phyloP scores from a whole-genome alignment of 257 asterid genomes.

The Coffea eugenioides region DNA sequence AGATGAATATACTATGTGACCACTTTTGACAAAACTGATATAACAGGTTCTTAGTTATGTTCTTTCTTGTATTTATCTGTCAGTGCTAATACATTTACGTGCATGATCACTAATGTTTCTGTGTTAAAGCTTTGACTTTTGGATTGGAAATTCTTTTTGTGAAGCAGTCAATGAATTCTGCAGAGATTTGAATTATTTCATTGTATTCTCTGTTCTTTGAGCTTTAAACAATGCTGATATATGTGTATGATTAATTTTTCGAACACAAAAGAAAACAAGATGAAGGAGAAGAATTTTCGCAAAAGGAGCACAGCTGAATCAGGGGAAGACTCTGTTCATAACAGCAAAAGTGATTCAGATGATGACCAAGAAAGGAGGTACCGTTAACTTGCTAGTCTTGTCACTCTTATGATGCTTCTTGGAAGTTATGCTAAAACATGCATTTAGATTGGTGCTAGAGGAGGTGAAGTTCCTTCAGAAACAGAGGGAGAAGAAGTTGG shows the following conservation, averaged over 20 bases:
- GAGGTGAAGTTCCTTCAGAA: conserved; percentile 94
- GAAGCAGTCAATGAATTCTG: neutral
- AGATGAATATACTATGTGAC: too few species aligned
- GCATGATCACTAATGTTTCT: neutral
- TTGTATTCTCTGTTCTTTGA: neutral
- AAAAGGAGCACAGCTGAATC: conserved; percentile 54
- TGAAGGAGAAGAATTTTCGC: conserved; percentile 77
- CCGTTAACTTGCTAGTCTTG: neutral
- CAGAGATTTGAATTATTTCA: neutral
- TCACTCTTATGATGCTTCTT: neutral
- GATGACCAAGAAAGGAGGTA: conserved; percentile 45
- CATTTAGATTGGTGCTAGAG: conserved; percentile 56
- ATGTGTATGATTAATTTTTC: neutral
- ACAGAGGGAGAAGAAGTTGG: conserved; percentile 82
- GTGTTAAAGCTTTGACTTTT: neutral
- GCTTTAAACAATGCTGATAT: neutral
- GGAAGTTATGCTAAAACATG: neutral
- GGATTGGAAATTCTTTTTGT: neutral
- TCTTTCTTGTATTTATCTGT: neutral
- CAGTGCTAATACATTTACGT: too few species aligned
- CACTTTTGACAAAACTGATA: neutral
- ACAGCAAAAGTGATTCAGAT: conserved; percentile 11
- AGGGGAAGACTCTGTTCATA: conserved; percentile 32
- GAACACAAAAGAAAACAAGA: conserved; percentile 1
- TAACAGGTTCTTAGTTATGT: neutral